Base-by-base conservation (phyloP, 2,329 filamentous ascomycete genomes). In the Fusarium sambucinum region DNA sequence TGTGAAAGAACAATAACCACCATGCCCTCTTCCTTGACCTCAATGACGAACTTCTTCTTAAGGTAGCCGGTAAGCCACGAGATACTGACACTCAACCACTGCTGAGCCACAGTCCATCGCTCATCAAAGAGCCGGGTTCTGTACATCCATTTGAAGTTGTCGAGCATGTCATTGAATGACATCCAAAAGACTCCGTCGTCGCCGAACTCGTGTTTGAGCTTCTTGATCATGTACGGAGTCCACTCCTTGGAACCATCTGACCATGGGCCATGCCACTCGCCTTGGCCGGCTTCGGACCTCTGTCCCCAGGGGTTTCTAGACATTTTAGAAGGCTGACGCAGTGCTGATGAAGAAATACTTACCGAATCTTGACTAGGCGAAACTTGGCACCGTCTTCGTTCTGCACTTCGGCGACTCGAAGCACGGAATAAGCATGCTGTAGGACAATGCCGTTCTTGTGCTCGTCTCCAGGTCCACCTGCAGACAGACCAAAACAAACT, bases 261-360 rank as follows among this genome's bases (percentile, higher is more conserved):
- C 90, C 91, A 93, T 6, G 89, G 84, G 16, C 91, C 91, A 55
- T 86, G 89, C 90, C 90, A 92, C 77, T 92, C 90, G 48, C 80
- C 80, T 3, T 77, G 52, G 11, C 79, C 80, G 21, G 66, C 70
- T n/a, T 71, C 67, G 12, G 70, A 63, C 30, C 85, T 85, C 62
- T 86, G 81, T 14, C 91, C 91, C 91, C 90, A 93, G 0, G 91
- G 91, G 70, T 93, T 93, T 42, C 90, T 88, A 47, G 77, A 6
- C 6, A 37, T 13, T 14, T 25, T 21, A 51, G n/a, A 40, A 40
- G 33, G 47, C 13, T 6, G n/a, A 13, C 21, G 9, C n/a, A 40
- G 13, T 19, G 14, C n/a, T 6, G 14, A 19, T 12, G 10, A 21
- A 19, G 25, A 19, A 29, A 25, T 21, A 29, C 69, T 53, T 77